Evolutionary conservation across 768 basidiomycete species (phyloP), one percentile per base, ranked within the genome.

Genomic region (Leccinum uliginosum): DNA sequence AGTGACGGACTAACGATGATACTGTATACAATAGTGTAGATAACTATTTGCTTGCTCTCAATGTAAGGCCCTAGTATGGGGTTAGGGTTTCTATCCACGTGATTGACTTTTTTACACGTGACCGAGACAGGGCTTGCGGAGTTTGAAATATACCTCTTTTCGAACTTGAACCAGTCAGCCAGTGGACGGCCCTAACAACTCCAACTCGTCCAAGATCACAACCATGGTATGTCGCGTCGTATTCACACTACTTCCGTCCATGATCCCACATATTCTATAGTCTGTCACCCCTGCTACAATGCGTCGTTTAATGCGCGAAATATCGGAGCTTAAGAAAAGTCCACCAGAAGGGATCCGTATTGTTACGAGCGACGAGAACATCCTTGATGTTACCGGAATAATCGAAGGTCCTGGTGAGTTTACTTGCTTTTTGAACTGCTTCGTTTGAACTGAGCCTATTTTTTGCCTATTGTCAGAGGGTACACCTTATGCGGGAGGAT

Each of bases 281-380:
- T 73, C 78, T 45, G 67, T 79, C 43, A 63, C 71, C 23, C 81
- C 85, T 56, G 70, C 82, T 56, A 83, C 84, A 43, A 82, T 92
- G 75, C 91, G 93, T 62, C 87, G 91, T 59, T 75, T 97, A 67
- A 89, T 95, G 81, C 85, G 90, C 53, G 94, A 97, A 74, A 79
- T 94, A 45, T 80, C 78, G 38, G 86, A 90, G 63, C 82, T 98
- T 57, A 84, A 86, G 72, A 87, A 80, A 59, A 86, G 77, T 59
- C 94, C 94, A 34, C 90, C 89, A 12, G 94, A 97, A 66, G 94
- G 93, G n/a, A 92, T 97, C 68, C 85, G 94, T 63, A 80, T 97
- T 27, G 82, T 87, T 54, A 84, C 88, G 3, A 88, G 78, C 59
- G 94, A 97, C 51, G 91, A 95, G 66, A 91, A 96, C 66, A 85